Base-by-base conservation (phyloP, 768 basidiomycete genomes). In the Brasilioporus rufonigricans region DNA sequence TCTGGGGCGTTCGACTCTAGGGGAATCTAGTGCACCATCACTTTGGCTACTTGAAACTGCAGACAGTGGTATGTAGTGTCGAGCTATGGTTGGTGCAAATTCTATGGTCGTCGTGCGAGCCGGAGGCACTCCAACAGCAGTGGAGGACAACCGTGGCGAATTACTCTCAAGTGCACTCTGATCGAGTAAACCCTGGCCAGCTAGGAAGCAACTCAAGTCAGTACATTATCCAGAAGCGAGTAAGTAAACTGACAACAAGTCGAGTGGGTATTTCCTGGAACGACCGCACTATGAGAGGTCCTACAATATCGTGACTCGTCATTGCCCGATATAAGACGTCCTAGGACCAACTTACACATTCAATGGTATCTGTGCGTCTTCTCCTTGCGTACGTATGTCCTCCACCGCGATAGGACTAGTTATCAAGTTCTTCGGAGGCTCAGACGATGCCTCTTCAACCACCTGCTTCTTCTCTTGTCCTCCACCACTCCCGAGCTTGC, bases 31-130 rank as follows among this genome's bases (percentile, higher is more conserved):
- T 6, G 38, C n/a, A 10, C 19, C 49, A 52, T 51, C 50, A 57
- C 65, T 65, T 45, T 52, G 62, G 48, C 63, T 69, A 45, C 72
- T 73, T 24, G 61, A 49, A 18, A 65, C 69, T 11, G 62, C 45
- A n/a, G 61, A 35, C 50, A 61, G 58, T n/a, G 68, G 60, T 33
- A 62, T 61, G 59, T 61, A 53, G 36, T 64, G 61, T 27, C 61
- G 68, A 40, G 53, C 62, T 16, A 74, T 64, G 16, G 60, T 56
- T n/a, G 74, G 71, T 6, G 79, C 79, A 61, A 84, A 84, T 58
- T 84, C 82, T 40, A 83, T 66, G 0, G 80, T 82, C 33, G 77
- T 74, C 10, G 77, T 77, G 10, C 76, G 74, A n/a, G n/a, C n/a
- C n/a, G n/a, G n/a, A 44, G 61, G 76, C 63, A 68, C 69, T 68